Evolutionary conservation across 768 basidiomycete species (phyloP).

Genomic region (Xanthoconium stramineum): DNA sequence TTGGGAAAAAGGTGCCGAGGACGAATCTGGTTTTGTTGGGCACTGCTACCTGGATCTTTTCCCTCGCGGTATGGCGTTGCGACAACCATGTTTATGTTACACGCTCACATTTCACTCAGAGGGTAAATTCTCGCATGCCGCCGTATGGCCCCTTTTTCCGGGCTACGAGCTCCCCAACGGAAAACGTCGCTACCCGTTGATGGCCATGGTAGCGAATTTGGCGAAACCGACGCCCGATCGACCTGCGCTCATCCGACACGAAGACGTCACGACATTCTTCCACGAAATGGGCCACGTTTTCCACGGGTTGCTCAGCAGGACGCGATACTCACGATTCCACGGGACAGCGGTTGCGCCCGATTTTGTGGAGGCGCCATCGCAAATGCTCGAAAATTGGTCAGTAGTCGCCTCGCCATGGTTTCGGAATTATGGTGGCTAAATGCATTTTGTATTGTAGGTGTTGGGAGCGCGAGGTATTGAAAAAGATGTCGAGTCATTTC

Average conservation of each 20-base stretch:
- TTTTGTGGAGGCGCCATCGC: conserved; percentile 87
- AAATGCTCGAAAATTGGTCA: conserved; percentile 91
- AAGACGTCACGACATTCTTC: conserved; percentile 88
- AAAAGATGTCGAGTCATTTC: conserved; percentile 77
- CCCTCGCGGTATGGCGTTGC: conserved; percentile 57
- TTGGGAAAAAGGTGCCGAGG: conserved; percentile 76
- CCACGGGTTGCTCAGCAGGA: conserved; percentile 66
- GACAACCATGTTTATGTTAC: not conserved
- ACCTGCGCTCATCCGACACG: conserved; percentile 83
- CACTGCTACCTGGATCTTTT: conserved; percentile 88
- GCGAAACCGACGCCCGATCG: conserved; percentile 80
- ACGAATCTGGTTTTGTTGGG: conserved; percentile 71
- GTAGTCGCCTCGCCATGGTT: not conserved
- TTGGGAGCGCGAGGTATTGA: conserved; percentile 77
- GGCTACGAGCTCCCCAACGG: conserved; percentile 60
- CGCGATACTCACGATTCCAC: conserved; percentile 75
- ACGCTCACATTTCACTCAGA: conserved; percentile 35
- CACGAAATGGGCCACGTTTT: conserved; percentile 85
- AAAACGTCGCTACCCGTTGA: conserved; percentile 65
- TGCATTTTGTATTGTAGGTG: conserved; percentile 43
- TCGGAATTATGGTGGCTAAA: not conserved
- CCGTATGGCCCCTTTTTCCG: conserved; percentile 73
- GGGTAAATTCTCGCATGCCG: conserved; percentile 82
- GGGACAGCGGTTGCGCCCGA: conserved; percentile 78
- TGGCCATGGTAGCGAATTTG: conserved; percentile 89